Evolutionary conservation across 1,284 basidiomycete species (phyloP).

Genomic region (Abortiporus biennis): DNA sequence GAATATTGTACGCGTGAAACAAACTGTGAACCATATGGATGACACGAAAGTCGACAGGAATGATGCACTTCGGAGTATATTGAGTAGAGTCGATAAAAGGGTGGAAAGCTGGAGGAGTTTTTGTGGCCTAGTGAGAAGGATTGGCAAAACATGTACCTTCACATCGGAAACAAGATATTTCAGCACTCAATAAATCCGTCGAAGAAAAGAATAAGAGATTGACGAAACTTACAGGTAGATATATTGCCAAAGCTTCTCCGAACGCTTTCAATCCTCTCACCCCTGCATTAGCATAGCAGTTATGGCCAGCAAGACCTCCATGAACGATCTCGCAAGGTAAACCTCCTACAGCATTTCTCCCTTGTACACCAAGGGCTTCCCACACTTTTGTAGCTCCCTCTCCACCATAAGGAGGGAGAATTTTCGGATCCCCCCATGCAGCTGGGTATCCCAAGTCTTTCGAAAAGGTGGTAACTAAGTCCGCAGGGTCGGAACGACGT

Average conservation of each 20-base stretch:
- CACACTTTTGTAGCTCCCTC: conserved; percentile 41
- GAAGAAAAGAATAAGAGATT: conserved; percentile 7
- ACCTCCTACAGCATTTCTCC: conserved; percentile 51
- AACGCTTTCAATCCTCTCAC: conserved; percentile 53
- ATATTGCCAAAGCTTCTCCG: conserved; percentile 53
- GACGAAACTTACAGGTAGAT: conserved; percentile 52
- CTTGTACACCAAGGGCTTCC: conserved; percentile 46
- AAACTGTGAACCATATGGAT: conserved; percentile 63
- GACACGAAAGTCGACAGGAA: conserved; percentile 71
- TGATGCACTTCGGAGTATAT: conserved; percentile 55
- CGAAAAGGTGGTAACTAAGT: conserved; percentile 41
- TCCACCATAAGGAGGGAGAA: conserved; percentile 58
- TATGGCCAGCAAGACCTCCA: conserved; percentile 42
- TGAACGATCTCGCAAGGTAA: conserved; percentile 72
- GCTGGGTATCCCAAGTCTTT: conserved; percentile 50
- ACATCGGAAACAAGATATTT: neutral
- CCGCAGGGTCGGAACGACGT: conserved; percentile 30
- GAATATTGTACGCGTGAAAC: conserved; percentile 57
- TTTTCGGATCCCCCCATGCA: conserved; percentile 54
- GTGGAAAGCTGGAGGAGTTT: conserved; percentile 38
- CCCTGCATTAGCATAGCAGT: conserved; percentile 52
- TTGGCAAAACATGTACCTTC: conserved; percentile 69
- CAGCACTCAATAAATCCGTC: conserved; percentile 5
- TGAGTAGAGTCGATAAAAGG: conserved; percentile 35
- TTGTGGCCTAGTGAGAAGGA: conserved; percentile 51